These are phyloP conservation scores for Leavenworthia alabamica DNA, from an alignment of 345 rosid genomes.

Conservation along the genomic window DNA sequence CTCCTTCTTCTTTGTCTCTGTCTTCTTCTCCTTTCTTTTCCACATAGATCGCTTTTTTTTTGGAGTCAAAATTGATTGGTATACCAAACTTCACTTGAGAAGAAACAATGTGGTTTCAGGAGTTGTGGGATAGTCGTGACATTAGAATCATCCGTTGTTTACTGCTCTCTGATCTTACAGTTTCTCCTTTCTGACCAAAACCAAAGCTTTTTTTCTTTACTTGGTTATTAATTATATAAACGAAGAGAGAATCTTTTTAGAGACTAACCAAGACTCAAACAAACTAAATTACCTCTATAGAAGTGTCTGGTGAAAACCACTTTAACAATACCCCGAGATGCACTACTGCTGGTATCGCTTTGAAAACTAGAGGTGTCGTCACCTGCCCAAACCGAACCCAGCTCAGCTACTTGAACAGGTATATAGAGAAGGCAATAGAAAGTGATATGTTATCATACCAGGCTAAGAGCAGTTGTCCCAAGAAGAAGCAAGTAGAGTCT, in stretches of 20 bases:
- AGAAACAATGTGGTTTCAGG: conserved; percentile 4
- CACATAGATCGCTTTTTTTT: no score
- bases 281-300: conserved; percentile 34
- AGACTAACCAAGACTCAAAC: background rate
- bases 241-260: background rate
- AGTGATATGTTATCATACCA: conserved; percentile 41
- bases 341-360: conserved; percentile 43
- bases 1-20: background rate
- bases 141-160: conserved; percentile 29
- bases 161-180: conserved; percentile 31
- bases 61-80: conserved; percentile 8
- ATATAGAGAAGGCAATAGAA: background rate
- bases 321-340: conserved; percentile 40
- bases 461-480: conserved; percentile 83
- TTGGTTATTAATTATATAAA: background rate
- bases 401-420: background rate
- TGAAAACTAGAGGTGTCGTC: conserved; percentile 48
- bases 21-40: background rate
- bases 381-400: conserved; percentile 32
- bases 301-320: conserved; percentile 43
- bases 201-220: background rate
- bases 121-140: conserved; percentile 27
- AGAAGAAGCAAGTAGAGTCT: conserved; percentile 72
- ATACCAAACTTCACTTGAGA: no score
- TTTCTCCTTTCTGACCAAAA: conserved; percentile 44